Conservation (phyloP, 106 monocot genomes). For the Triglochin maritima region DNA sequence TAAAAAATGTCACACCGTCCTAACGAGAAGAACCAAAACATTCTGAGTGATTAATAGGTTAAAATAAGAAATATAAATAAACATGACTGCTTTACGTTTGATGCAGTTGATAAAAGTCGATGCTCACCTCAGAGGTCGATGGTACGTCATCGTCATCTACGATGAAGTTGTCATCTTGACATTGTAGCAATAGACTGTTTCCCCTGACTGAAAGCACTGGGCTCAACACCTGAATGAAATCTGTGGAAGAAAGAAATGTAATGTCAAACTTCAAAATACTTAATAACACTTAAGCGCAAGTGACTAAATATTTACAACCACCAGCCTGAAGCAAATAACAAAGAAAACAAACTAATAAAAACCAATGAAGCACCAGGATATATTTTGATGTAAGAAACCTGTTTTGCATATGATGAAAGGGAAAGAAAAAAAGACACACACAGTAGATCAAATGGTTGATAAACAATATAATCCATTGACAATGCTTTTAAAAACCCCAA, state of each 20-base stretch:
- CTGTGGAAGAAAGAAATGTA: constrained; percentile 25
- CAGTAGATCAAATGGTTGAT: background rate
- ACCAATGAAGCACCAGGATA: background rate
- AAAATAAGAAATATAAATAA: background rate
- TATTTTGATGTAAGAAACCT: too few species aligned
- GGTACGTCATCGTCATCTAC: constrained; percentile 43
- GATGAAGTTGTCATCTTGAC: constrained; percentile 63
- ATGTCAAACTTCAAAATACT: background rate
- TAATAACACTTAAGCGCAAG: background rate
- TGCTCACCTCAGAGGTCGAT: constrained; percentile 49
- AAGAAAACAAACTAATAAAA: background rate
- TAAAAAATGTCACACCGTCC: background rate
- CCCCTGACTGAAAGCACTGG: constrained; percentile 45
- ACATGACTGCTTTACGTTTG: background rate
- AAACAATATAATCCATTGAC: too few species aligned
- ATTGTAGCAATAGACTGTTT: constrained; percentile 34
- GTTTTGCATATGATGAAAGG: background rate
- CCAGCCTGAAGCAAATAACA: background rate
- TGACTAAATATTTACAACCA: background rate
- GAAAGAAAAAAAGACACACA: background rate
- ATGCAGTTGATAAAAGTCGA: background rate
- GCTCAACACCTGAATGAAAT: constrained; percentile 43
- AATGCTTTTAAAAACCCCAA: too few species aligned
- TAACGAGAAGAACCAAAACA: background rate
- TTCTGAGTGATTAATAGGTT: background rate